phyloP scores from a whole-genome alignment of 352 stramenopile species.

The Globisporangium rhizosaccharum region DNA sequence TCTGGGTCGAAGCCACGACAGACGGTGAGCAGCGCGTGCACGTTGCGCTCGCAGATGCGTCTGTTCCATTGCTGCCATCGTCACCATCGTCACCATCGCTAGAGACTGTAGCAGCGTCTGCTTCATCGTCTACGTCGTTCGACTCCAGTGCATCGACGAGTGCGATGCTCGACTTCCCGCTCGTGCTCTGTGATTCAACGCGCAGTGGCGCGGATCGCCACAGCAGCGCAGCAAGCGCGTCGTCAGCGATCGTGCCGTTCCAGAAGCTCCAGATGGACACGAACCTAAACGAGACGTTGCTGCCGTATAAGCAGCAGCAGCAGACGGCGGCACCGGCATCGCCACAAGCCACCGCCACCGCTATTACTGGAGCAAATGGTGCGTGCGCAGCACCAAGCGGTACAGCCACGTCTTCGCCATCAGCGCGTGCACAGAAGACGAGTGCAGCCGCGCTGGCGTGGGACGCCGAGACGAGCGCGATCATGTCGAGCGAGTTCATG shows the following conservation, averaged over 20 bases:
- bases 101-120: neutral
- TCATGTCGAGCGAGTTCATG: conserved; percentile 66
- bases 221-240: conserved; percentile 13
- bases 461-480: conserved; percentile 17
- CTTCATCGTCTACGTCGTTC: conserved; percentile 4
- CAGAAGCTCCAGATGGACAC: conserved; percentile 79
- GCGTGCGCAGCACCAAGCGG: neutral
- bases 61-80: neutral
- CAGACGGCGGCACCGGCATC: too few relatives aligned
- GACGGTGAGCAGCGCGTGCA: conserved; percentile 45
- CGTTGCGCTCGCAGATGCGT: conserved; percentile 25
- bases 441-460: conserved; percentile 25
- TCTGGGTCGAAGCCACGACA: conserved; percentile 46
- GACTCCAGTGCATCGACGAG: conserved; percentile 6
- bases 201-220: conserved; percentile 7
- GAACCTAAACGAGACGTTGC: conserved; percentile 65
- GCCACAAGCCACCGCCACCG: neutral
- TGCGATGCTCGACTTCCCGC: conserved; percentile 44
- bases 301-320: conserved; percentile 26
- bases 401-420: conserved; percentile 3
- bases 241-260: conserved; percentile 69
- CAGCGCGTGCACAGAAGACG: conserved; percentile 12
- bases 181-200: conserved; percentile 41
- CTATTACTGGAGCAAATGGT: neutral
- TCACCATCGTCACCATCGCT: neutral